Base-by-base conservation (phyloP, 495 filamentous ascomycete species). In the Neurospora sp. region DNA sequence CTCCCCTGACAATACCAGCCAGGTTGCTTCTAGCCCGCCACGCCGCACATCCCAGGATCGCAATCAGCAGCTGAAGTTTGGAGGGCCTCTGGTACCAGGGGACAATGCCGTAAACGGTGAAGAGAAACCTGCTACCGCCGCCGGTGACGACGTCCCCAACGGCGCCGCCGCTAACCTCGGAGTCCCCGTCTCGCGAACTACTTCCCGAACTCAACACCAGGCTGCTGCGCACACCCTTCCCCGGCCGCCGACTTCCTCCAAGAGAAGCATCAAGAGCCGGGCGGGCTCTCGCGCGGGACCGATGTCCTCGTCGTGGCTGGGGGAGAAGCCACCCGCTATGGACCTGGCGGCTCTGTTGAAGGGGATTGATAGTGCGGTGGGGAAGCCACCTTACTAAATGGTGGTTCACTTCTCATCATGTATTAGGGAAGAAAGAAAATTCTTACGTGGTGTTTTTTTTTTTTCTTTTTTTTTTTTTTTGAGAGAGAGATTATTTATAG, bases 281-380 rank as follows among this genome's bases (percentile, higher is more conserved):
- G 78, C 77, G 1, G 82, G 78, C 3, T 80, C 82, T 10, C 77
- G 81, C n/a, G 75, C 77, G 22, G 53, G 53, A 35, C 53, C 53
- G 0, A 70, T 81, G 71, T 81, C 83, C 5, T 79, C 74, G 7
- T 79, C 74, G 37, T 82, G 77, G 75, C 70, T 76, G 27, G 80
- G 80, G 22, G 76, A 77, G 22, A 77, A 77, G 31, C 46, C 71
- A 27, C 77, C 80, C 7, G 81, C 75, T 35, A 80, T 85, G 81
- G 85, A 86, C 70, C 74, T 86, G 22, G 78, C 83, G 70, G 79
- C 84, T 37, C 74, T 86, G 73, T 75, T 86, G 18, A 84, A 77
- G 72, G 83, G 83, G 9, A 85, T 86, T 75, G 83, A 86, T 75
- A 83, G 82, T 74, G 73, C 79, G 75, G 70, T 59, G 44, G 69